Evolutionary conservation across 805 yeast genomes (phyloP).

Genomic region (Middelhovenomyces tepae): DNA sequence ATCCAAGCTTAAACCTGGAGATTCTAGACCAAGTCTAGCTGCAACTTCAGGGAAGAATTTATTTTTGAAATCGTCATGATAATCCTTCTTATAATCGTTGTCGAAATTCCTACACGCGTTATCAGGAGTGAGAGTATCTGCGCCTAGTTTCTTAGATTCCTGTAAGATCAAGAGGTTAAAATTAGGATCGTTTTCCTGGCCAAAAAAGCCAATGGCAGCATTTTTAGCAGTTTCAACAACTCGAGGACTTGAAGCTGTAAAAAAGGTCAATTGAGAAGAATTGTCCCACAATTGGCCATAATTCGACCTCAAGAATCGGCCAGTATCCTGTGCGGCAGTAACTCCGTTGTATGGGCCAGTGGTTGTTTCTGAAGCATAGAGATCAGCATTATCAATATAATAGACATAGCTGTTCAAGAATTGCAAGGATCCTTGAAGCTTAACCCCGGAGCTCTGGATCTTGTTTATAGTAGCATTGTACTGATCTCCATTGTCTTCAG

Average conservation of each 20-base stretch:
- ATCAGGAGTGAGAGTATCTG: constrained; percentile 51
- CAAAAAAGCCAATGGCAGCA: constrained; percentile 54
- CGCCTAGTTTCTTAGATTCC: constrained; percentile 44
- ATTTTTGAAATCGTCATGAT: not conserved
- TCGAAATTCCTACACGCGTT: constrained; percentile 1
- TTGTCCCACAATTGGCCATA: constrained; percentile 40
- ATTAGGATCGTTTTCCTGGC: constrained; percentile 32
- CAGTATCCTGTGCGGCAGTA: constrained; percentile 40
- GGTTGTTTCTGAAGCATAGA: constrained; percentile 44
- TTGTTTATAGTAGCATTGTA: constrained; percentile 7
- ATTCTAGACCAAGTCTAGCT: not conserved
- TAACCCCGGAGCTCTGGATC: constrained; percentile 1
- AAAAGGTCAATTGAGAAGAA: constrained; percentile 37
- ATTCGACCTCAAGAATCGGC: constrained; percentile 38
- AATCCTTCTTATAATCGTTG: not conserved
- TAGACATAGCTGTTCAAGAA: constrained; percentile 42
- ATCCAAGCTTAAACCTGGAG: not conserved
- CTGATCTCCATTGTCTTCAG: not conserved
- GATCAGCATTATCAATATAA: constrained; percentile 28
- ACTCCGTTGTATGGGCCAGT: constrained; percentile 48
- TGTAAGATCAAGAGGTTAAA: constrained; percentile 35
- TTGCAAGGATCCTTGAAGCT: constrained; percentile 36
- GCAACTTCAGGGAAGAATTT: not conserved
- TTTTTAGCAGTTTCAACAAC: constrained; percentile 45
- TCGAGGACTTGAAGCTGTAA: constrained; percentile 46